Conservation (phyloP, 2,329 filamentous ascomycete species). For the Neospermospora avenae region DNA sequence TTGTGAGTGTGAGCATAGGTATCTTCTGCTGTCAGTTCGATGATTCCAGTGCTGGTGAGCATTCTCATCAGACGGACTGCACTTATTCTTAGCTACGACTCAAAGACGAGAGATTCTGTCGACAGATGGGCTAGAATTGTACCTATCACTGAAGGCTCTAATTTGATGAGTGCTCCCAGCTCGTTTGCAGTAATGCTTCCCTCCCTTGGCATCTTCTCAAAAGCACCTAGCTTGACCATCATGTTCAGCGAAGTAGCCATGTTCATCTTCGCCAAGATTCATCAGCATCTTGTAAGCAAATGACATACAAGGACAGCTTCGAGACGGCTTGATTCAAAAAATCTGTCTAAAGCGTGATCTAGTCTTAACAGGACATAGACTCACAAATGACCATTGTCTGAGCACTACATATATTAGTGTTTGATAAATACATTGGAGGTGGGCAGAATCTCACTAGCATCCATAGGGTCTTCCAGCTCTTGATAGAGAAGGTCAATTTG, state of each 20-base stretch:
- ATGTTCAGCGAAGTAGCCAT: conserved; percentile 14
- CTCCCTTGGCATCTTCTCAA: conserved; percentile 26
- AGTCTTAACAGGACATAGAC: background rate
- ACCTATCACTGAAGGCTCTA: conserved; percentile 23
- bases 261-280: conserved; percentile 9
- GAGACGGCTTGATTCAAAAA: background rate
- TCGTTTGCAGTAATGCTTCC: conserved; percentile 22
- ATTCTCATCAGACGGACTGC: conserved; percentile 24
- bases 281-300: background rate
- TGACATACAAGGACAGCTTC: background rate
- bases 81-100: background rate
- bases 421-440: background rate
- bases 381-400: conserved; percentile 3
- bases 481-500: conserved; percentile 18
- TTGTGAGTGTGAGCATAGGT: conserved; percentile 23
- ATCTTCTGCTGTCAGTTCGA: conserved; percentile 18
- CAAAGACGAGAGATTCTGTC: background rate
- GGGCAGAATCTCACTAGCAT: conserved; percentile 16
- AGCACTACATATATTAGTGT: background rate
- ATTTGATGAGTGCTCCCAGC: conserved; percentile 17
- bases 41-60: conserved; percentile 18
- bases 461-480: conserved; percentile 18
- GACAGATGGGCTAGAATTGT: background rate
- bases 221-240: conserved; percentile 22
- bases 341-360: background rate